phyloP scores from a whole-genome alignment of 352 stramenopile species.

The Phytopythium vexans region DNA sequence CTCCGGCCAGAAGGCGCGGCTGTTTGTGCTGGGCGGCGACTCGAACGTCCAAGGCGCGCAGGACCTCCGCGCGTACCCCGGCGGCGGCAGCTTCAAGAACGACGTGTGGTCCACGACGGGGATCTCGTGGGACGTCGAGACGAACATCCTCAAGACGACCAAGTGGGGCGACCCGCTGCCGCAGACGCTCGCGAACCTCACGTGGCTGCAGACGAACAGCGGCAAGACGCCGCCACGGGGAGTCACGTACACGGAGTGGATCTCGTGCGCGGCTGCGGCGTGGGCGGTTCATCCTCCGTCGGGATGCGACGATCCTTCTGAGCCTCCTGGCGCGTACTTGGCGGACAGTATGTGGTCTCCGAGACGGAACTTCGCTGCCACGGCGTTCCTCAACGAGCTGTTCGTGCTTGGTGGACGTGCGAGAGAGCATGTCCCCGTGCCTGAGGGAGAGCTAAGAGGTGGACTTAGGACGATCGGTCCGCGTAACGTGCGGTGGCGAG shows the following conservation, averaged over 20 bases:
- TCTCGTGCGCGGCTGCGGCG: slow-evolving; percentile 46
- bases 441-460: slow-evolving; percentile 43
- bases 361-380: slow-evolving; percentile 58
- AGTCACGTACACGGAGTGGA: slow-evolving; percentile 64
- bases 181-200: slow-evolving; percentile 64
- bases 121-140: slow-evolving; percentile 43
- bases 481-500: slow-evolving; percentile 46
- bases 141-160: slow-evolving; percentile 60
- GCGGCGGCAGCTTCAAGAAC: slow-evolving; percentile 57
- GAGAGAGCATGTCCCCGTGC: slow-evolving; percentile 54
- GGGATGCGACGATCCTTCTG: slow-evolving; percentile 55
- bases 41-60: slow-evolving; percentile 61
- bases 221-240: slow-evolving; percentile 57
- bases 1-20: slow-evolving; percentile 47
- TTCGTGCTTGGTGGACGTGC: slow-evolving; percentile 61
- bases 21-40: slow-evolving; percentile 74
- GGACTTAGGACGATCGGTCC: slow-evolving; percentile 27
- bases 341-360: slow-evolving; percentile 80
- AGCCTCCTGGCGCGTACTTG: slow-evolving; percentile 58
- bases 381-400: slow-evolving; percentile 57
- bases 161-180: slow-evolving; percentile 69
- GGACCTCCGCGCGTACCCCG: slow-evolving; percentile 70
- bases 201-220: slow-evolving; percentile 71
- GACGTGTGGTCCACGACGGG: slow-evolving; percentile 76
- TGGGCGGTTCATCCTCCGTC: slow-evolving; percentile 47